Evolutionary conservation across 179 eudicot species (phyloP), one percentile per base, ranked within the genome.

Genomic region (Pouteria campechiana): DNA sequence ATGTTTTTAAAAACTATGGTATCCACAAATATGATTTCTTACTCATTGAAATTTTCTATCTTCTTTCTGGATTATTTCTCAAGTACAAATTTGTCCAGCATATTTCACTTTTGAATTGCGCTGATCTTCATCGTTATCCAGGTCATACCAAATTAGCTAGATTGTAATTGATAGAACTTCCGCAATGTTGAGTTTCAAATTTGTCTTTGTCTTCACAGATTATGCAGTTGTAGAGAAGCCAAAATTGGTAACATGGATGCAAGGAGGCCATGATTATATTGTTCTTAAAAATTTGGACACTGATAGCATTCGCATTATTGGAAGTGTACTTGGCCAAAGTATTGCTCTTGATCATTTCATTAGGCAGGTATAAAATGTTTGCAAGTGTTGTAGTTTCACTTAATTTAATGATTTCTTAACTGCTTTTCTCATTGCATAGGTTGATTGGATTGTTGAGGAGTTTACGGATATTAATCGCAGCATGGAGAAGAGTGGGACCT

Each of bases 271-370:
- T 37, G 95, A 89, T 67, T 72, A 61, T 55, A 85, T 89, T 30
- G 72, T 85, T 61, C 69, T 89, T 30, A 85, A 66, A 69, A 55
- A 68, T 45, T 73, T 89, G 40, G 93, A 89, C 53, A 72, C 64
- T 30, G 97, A 89, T 48, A 74, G 86, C 41, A 72, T 89, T 49
- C 97, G 97, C 52, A 72, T 76, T n/a, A 81, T 89, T 54, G 83
- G 93, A 46, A 85, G 93, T 41, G 95, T 89, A 39, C 97, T 89
- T 50, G 93, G 95, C 48, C 93, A 89, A 65, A 89, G 97, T 64
- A 76, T 89, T 42, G 97, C 97, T 45, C 61, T 89, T 23, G 97
- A 89, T 54, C 70, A 89, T 66, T 89, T 73, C 56, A 93, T 85
- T 17, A 76, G 86, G 10, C 97, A 85, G 97, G 97, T 89, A 46